A percentile compares a stretch with the other conserved stretches of the same genome.
phyloP scores from a whole-genome alignment of 129 eudicot genomes.

The Sambucus nigra region DNA sequence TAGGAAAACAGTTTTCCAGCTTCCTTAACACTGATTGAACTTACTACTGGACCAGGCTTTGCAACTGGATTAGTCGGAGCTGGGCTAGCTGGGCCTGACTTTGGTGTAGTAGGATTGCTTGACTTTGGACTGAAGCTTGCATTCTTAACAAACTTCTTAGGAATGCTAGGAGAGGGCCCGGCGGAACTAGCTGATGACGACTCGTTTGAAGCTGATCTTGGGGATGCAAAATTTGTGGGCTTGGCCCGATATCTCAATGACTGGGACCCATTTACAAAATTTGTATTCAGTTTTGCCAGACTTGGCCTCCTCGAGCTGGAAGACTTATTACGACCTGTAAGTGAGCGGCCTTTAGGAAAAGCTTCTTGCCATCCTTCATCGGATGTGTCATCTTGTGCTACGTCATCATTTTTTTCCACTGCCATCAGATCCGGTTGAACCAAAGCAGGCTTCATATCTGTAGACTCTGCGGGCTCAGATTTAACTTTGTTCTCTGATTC shows the following conservation, averaged over 20 bases:
- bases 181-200: conserved; percentile 36
- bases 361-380: conserved; percentile 99
- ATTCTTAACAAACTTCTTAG: conserved; percentile 53
- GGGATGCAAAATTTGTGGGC: conserved; percentile 44
- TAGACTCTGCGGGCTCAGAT: conserved; percentile 19
- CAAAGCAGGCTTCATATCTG: conserved; percentile 20
- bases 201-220: conserved; percentile 41
- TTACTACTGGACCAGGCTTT: conserved; percentile 39
- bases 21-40: conserved; percentile 55
- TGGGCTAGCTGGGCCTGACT: conserved; percentile 63
- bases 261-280: conserved; percentile 40
- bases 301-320: conserved; percentile 56
- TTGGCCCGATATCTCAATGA: conserved; percentile 46
- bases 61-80: conserved; percentile 43
- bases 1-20: conserved; percentile 89
- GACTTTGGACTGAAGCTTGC: conserved; percentile 66
- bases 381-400: conserved; percentile 37
- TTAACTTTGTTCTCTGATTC: conserved; percentile 34
- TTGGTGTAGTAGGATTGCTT: conserved; percentile 32
- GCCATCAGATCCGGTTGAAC: conserved; percentile 19
- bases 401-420: conserved; percentile 23
- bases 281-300: conserved; percentile 72
- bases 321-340: conserved; percentile 57
- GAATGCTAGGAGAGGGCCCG: conserved; percentile 23
- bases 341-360: conserved; percentile 61